Percentiles rank a stretch among this genome's conserved stretches.
phyloP scores from a whole-genome alignment of 2,329 filamentous ascomycete genomes.

The Gyromitra esculenta region DNA sequence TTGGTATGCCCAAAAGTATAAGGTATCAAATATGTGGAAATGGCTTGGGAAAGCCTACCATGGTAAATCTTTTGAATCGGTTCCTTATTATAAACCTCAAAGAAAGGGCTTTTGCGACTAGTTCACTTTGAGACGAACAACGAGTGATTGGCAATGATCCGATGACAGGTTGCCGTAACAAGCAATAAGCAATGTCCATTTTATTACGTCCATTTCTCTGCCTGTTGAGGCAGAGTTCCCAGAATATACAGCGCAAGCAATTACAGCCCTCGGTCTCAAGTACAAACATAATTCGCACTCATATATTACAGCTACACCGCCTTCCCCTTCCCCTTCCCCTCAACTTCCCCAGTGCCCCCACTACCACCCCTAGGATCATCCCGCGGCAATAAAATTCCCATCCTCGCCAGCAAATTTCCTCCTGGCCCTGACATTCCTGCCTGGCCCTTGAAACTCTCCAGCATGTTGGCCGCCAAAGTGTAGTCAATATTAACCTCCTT shows the following conservation, averaged over 20 bases:
- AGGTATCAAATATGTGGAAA: too few species aligned
- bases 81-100: background rate
- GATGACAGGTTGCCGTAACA: background rate
- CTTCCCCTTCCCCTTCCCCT: background rate
- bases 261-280: background rate
- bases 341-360: background rate
- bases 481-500: slow-evolving; percentile 80
- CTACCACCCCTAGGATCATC: slow-evolving; percentile 67
- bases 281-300: background rate
- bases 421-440: slow-evolving; percentile 85
- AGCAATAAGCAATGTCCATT: background rate
- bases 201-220: background rate
- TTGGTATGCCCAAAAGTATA: too few species aligned
- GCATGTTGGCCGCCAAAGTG: slow-evolving; percentile 86
- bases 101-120: too few species aligned
- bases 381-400: slow-evolving; percentile 82
- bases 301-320: background rate
- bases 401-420: slow-evolving; percentile 84
- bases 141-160: background rate
- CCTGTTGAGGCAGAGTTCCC: background rate
- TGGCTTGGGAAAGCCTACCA: too few species aligned
- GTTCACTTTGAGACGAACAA: background rate
- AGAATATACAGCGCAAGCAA: background rate
- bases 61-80: too few species aligned
- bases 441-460: slow-evolving; percentile 93